These are phyloP conservation scores for Dalbergia cultrata DNA, from an alignment of 306 rosid species.

Conservation along the genomic window DNA sequence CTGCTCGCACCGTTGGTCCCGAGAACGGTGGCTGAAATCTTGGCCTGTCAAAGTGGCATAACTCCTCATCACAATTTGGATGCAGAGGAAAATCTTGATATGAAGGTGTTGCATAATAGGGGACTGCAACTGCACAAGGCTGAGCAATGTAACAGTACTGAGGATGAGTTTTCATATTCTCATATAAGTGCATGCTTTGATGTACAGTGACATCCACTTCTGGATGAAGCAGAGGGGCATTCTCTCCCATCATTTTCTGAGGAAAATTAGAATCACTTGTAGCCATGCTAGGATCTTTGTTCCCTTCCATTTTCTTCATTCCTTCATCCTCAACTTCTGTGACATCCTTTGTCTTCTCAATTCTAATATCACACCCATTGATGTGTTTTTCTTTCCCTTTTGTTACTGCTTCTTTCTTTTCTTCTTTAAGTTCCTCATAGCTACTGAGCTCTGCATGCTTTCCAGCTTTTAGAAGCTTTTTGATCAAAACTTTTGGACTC, in stretches of 20 bases:
- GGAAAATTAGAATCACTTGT: not conserved
- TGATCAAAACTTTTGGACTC: conserved; percentile 51
- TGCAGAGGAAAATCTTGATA: conserved; percentile 27
- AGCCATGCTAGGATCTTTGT: not conserved
- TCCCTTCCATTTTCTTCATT: conserved; percentile 23
- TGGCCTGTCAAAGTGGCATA: conserved; percentile 22
- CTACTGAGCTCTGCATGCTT: conserved; percentile 45
- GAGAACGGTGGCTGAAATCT: conserved; percentile 34
- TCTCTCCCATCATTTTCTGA: conserved; percentile 23
- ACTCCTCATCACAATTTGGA: conserved; percentile 32
- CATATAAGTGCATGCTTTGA: conserved; percentile 16
- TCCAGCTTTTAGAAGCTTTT: conserved; percentile 52
- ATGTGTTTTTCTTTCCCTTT: conserved; percentile 34
- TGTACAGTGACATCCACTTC: conserved; percentile 33
- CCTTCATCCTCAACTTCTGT: conserved; percentile 2
- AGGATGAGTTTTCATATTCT: conserved; percentile 27
- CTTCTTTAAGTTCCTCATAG: conserved; percentile 31
- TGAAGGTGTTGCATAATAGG: conserved; percentile 46
- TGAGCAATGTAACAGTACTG: conserved; percentile 43
- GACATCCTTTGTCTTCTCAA: conserved; percentile 37
- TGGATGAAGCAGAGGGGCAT: not conserved
- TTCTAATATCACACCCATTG: not conserved
- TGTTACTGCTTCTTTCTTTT: conserved; percentile 4
- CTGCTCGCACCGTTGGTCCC: conserved; percentile 37
- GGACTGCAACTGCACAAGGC: conserved; percentile 46